Evolutionary conservation across 176 grass and related monocot genomes (phyloP), one percentile per base, ranked within the genome.

Genomic region (Cenchrus americanus): DNA sequence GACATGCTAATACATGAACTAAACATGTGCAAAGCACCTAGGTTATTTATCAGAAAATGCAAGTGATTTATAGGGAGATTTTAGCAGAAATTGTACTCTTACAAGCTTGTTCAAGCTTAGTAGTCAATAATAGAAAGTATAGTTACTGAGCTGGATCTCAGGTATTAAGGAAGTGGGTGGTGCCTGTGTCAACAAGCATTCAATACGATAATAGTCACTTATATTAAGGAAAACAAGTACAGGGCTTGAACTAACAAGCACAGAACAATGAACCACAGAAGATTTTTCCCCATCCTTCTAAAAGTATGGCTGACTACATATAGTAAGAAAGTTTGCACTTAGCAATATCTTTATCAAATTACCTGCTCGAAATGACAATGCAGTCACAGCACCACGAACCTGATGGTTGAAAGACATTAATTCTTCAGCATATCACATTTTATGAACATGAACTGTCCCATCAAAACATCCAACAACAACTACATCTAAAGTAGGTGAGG

Each of bases 331-430:
- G 48, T 47, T 69, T 63, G 3, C 14, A 71, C 17, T 40, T 12
- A 78, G 34, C 67, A 47, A 47, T n/a, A n/a, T 63, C 32, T 46
- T 42, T 70, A 85, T 44, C 10, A 68, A 80, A 82, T 47, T 68
- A 98, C 96, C 96, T 90, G 96, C 92, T 88, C 93, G 88, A 83
- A 98, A 98, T 88, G 96, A 93, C 83, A 98, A 80, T 71, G 96
- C 91, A 82, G 93, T 98, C 66, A 98, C 93, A 83, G 91, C 85
- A 65, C 96, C 96, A 83, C 93, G 93, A 49, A 91, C 86, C 68
- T 92, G 87, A 94, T 95, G 96, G 55, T 87, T 93, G 86, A 98
- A 98, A 83, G 87, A 95, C 81, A 94, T 89, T 70, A 90, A 68
- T 73, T 95, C 91, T 90, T 92, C 80, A 70, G 94, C 85, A 88